Evolutionary conservation across 805 yeast species (phyloP).

Genomic region (Pichia cephalocereana): DNA sequence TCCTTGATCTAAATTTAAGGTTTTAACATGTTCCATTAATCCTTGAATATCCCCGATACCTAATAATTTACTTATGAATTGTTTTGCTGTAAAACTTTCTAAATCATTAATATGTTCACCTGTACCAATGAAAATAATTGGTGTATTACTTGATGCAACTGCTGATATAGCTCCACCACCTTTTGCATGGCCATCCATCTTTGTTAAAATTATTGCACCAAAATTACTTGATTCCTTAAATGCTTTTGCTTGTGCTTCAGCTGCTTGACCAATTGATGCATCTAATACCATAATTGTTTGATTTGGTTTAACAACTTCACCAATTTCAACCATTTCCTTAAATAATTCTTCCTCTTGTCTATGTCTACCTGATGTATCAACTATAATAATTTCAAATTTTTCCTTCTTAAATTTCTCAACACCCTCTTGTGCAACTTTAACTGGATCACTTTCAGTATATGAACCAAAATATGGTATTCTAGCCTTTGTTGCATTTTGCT

Average conservation of each 20-base stretch:
- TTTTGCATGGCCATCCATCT: constrained; percentile 97
- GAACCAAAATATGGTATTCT: constrained; percentile 92
- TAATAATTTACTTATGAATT: constrained; percentile 81
- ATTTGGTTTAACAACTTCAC: constrained; percentile 80
- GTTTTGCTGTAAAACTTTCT: constrained; percentile 82
- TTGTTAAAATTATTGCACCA: constrained; percentile 90
- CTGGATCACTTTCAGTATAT: constrained; percentile 94
- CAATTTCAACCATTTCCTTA: constrained; percentile 90
- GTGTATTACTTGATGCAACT: constrained; percentile 93
- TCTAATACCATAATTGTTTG: constrained; percentile 97
- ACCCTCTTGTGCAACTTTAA: constrained; percentile 83
- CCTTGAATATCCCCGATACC: constrained; percentile 97
- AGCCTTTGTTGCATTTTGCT: constrained; percentile 94
- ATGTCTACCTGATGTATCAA: constrained; percentile 97
- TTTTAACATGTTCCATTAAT: constrained; percentile 85
- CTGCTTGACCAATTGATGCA: constrained; percentile 97
- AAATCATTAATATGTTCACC: constrained; percentile 95
- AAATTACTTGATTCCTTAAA: constrained; percentile 89
- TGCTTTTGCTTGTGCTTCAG: constrained; percentile 89
- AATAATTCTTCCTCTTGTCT: constrained; percentile 88
- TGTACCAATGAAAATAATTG: constrained; percentile 93
- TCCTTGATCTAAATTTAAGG: constrained; percentile 79
- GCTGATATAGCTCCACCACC: constrained; percentile 99
- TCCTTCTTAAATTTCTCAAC: constrained; percentile 85
- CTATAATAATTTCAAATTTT: constrained; percentile 86